These are phyloP conservation scores for Tanacetum coccineum DNA, from an alignment of 129 eudicot genomes.

Conservation along the genomic window DNA sequence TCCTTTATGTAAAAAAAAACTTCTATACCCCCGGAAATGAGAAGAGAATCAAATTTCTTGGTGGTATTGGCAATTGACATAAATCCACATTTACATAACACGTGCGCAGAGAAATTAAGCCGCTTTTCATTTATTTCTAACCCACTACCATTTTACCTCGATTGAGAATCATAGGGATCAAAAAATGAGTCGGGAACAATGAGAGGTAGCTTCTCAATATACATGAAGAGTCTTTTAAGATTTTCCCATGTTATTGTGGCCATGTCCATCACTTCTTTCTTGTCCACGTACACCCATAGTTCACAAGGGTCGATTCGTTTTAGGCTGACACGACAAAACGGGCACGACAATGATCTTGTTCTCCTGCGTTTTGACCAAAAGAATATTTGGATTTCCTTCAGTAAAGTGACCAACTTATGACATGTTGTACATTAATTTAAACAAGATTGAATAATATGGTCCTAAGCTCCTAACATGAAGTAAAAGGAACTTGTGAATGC, in stretches of 20 bases:
- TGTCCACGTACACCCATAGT: slow-evolving; percentile 56
- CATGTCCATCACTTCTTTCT: slow-evolving; percentile 48
- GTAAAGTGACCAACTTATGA: neutral
- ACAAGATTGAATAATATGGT: neutral
- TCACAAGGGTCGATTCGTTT: slow-evolving; percentile 54
- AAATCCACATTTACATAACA: slow-evolving; percentile 13
- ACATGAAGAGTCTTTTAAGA: slow-evolving; percentile 53
- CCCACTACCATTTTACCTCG: slow-evolving; percentile 34
- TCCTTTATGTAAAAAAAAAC: neutral
- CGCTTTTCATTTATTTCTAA: neutral
- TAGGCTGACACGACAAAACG: slow-evolving; percentile 67
- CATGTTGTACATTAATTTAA: neutral
- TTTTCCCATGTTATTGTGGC: slow-evolving; percentile 47
- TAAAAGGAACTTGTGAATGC: neutral
- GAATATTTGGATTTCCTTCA: neutral
- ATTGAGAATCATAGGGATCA: slow-evolving; percentile 45
- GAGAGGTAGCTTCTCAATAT: slow-evolving; percentile 60
- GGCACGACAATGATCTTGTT: slow-evolving; percentile 54
- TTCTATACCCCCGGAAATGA: neutral
- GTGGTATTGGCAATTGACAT: neutral
- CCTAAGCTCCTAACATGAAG: neutral
- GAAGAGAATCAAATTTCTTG: neutral
- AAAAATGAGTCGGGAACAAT: slow-evolving; percentile 37
- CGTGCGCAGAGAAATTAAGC: slow-evolving; percentile 3
- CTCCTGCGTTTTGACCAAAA: slow-evolving; percentile 38